Evolutionary conservation across 2,329 filamentous ascomycete genomes (phyloP).

Genomic region (Claviceps cyperi): DNA sequence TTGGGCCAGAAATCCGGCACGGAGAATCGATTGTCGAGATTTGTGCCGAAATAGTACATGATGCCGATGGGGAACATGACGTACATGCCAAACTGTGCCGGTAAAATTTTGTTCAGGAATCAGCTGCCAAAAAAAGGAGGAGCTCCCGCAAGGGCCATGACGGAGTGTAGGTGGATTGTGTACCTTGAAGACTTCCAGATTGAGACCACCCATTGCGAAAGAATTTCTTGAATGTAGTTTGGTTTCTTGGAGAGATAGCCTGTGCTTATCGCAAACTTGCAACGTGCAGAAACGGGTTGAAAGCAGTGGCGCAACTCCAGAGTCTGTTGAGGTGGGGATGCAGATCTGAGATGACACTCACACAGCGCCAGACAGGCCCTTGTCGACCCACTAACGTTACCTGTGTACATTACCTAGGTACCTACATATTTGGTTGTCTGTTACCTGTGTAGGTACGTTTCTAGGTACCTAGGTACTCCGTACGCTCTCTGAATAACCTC

Average conservation of each 20-base stretch:
- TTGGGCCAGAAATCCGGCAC: constrained; percentile 92
- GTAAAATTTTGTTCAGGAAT: not conserved
- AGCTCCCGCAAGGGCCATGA: not conserved
- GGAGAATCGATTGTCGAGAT: constrained; percentile 81
- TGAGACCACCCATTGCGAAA: constrained; percentile 57
- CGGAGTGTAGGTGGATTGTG: not conserved
- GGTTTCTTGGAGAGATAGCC: not conserved
- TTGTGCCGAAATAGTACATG: constrained; percentile 99
- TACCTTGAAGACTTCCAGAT: constrained; percentile 92
- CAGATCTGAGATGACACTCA: too few relatives aligned
- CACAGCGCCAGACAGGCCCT: not conserved
- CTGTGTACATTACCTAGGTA: not conserved
- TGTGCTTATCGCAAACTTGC: not conserved
- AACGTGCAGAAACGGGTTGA: not conserved
- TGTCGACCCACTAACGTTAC: not conserved
- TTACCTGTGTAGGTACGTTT: too few relatives aligned
- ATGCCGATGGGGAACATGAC: constrained; percentile 96
- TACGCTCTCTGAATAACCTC: constrained; percentile 8
- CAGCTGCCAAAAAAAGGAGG: not conserved
- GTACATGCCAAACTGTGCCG: constrained; percentile 81
- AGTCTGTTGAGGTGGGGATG: too few relatives aligned
- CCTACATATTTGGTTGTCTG: not conserved
- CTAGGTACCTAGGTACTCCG: too few relatives aligned
- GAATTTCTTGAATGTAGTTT: constrained; percentile 8
- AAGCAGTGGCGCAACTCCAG: not conserved